Base-by-base conservation (phyloP, 129 eudicot species). In the Gnaphalium uliginosum region DNA sequence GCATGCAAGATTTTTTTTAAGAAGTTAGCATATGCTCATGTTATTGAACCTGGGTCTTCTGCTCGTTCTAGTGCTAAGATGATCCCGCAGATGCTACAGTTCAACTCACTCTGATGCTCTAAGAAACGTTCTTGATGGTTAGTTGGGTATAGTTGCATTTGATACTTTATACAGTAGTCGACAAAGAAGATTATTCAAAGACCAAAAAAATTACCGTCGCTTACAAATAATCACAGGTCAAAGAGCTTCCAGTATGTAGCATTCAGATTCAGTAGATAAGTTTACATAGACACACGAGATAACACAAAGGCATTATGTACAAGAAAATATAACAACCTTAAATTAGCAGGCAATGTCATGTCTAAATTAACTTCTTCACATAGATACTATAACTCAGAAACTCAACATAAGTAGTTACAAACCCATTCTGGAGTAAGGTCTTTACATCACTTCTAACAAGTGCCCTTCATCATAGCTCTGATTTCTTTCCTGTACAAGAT, bases 401-500 rank as follows among this genome's bases (percentile, higher is more conserved):
- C 48, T 61, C 53, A 33, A 57, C 57, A 71, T 62, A 33, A 51
- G 71, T 71, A 78, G 17, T 43, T 43, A 43, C 50, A 43, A 43
- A 11, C 63, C 58, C 77, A 48, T 71, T 33, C 63, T 32, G 64
- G 19, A 70, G 41, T 71, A 30, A 70, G 46, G 41, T 71, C 73
- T 71, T 78, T 63, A 62, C 56, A 71, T 62, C 39, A 78, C 77
- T 70, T 70, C 56, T 22, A 70, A 43, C 69, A 61, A 17, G 43
- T 33, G 11, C 46, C 18, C 46, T 33, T 78, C 48, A 71, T 78
- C 82, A 78, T 71, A 33, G 66, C 57, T 78, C 65, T 11, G 82
- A 19, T n/a, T 78, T 78, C 51, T 78, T 71, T 50, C 66, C 82
- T 78, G 82, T 62, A 22, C 5, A 50, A 69, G 8, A 78, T 17